Percentiles rank a stretch among this genome's conserved stretches.
These are phyloP conservation scores for Crithidia sp. DNA, from an alignment of 208 protist genomes.

Conservation along the genomic window DNA sequence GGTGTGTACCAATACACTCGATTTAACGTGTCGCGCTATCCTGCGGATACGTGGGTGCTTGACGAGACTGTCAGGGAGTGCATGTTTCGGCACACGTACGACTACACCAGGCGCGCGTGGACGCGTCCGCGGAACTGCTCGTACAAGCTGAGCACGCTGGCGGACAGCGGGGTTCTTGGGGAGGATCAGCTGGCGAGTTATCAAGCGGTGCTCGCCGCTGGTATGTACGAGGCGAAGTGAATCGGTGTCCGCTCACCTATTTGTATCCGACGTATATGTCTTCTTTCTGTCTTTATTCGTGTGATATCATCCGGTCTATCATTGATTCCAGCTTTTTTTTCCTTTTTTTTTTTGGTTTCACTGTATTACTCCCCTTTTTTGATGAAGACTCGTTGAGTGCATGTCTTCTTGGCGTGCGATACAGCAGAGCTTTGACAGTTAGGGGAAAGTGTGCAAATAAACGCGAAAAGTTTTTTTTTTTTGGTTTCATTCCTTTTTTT, in stretches of 20 bases:
- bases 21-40: slow-evolving; percentile 33
- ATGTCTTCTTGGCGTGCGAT: too few species aligned
- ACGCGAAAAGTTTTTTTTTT: too few species aligned
- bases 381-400: too few species aligned
- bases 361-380: too few species aligned
- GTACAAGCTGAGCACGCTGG: slow-evolving; percentile 16
- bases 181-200: slow-evolving; percentile 19
- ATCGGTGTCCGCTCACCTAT: too few species aligned
- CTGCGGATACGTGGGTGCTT: slow-evolving; percentile 39
- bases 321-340: neutral
- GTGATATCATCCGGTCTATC: too few species aligned
- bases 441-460: too few species aligned
- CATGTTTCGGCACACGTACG: slow-evolving; percentile 30
- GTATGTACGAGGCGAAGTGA: neutral
- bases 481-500: neutral
- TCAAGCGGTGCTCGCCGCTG: neutral
- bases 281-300: too few species aligned
- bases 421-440: too few species aligned
- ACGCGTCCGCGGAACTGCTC: slow-evolving; percentile 8
- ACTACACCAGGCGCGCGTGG: slow-evolving; percentile 12
- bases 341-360: slow-evolving; percentile 5
- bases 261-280: too few species aligned
- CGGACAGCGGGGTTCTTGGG: slow-evolving; percentile 29
- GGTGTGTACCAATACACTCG: slow-evolving; percentile 11
- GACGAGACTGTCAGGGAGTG: slow-evolving; percentile 24